These are phyloP conservation scores for Solidago caesia DNA, from an alignment of 129 eudicot genomes.

Conservation along the genomic window DNA sequence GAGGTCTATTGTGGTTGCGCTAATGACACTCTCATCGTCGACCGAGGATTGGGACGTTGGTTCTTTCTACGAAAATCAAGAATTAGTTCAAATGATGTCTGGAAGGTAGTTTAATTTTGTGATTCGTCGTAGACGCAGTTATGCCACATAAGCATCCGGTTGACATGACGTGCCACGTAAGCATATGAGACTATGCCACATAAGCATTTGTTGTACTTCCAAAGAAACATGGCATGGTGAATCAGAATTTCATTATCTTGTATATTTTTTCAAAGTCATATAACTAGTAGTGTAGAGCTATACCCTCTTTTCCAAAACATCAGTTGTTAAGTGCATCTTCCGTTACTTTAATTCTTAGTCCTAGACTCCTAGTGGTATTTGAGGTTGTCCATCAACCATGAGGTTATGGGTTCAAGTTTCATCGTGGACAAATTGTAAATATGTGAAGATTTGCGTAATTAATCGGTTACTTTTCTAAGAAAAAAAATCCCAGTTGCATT, in stretches of 20 bases:
- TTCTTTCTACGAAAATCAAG: constrained; percentile 56
- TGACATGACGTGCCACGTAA: not conserved
- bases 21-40: constrained; percentile 61
- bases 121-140: not conserved
- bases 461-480: no score
- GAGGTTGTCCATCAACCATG: no score
- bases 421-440: no score
- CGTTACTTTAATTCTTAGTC: not conserved
- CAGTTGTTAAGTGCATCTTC: not conserved
- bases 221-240: constrained; percentile 7
- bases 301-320: constrained; percentile 3
- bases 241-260: constrained; percentile 8
- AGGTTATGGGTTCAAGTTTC: no score
- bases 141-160: constrained; percentile 4
- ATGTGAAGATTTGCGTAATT: no score
- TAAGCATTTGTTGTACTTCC: constrained; percentile 4
- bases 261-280: constrained; percentile 7
- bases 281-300: constrained; percentile 11
- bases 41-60: constrained; percentile 63
- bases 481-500: no score
- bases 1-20: constrained; percentile 86
- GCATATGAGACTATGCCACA: not conserved
- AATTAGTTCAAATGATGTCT: constrained; percentile 53
- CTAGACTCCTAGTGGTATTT: no score
- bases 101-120: constrained; percentile 44